Evolutionary conservation across 2,329 filamentous ascomycete species (phyloP).

Genomic region (Aspergillus persii): DNA sequence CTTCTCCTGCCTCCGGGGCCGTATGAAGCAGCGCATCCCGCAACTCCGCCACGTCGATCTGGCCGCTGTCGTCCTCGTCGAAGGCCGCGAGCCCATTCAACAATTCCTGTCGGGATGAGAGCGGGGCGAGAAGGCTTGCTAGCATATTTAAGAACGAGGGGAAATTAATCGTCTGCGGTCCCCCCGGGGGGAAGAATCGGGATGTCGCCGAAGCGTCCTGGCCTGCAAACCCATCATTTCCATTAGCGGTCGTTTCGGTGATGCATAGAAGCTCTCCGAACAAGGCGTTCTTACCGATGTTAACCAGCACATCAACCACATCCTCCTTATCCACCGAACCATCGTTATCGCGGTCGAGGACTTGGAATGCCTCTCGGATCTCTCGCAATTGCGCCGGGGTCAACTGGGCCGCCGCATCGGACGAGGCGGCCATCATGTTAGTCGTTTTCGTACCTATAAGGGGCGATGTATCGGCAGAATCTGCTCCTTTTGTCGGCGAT

Average conservation of each 20-base stretch:
- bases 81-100: constrained; percentile 91
- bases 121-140: constrained; percentile 67
- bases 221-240: constrained; percentile 48
- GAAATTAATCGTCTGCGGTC: constrained; percentile 72
- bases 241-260: not conserved
- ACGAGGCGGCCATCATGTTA: constrained; percentile 23
- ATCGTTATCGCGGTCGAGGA: constrained; percentile 85
- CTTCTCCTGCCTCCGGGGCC: constrained; percentile 68
- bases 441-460: constrained; percentile 26
- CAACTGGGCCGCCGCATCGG: constrained; percentile 50
- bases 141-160: constrained; percentile 83
- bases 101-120: constrained; percentile 78
- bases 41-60: constrained; percentile 80
- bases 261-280: not conserved
- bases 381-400: constrained; percentile 80
- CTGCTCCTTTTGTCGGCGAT: constrained; percentile 39
- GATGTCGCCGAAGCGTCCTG: constrained; percentile 74
- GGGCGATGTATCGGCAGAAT: constrained; percentile 26
- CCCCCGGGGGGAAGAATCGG: constrained; percentile 75
- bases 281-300: constrained; percentile 60
- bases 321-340: constrained; percentile 79
- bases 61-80: constrained; percentile 91
- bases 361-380: constrained; percentile 88
- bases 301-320: constrained; percentile 80
- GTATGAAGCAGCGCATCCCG: constrained; percentile 81